Evolutionary conservation across 192 early-diverging fungal species (phyloP).

Genomic region (Geranomyces michiganensis): DNA sequence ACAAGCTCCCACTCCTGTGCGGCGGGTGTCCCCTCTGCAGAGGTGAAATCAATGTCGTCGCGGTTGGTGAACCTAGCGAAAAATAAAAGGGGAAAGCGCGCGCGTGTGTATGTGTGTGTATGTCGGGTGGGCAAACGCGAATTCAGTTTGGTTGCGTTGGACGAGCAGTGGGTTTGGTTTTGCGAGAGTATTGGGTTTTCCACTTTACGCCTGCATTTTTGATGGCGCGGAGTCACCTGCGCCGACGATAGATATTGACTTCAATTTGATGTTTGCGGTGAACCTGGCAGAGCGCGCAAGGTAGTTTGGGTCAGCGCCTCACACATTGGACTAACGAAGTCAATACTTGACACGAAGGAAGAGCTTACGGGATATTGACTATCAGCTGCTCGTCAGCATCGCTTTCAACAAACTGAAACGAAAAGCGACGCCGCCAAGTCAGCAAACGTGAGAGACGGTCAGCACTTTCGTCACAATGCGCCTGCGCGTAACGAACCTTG

Average conservation of each 20-base stretch:
- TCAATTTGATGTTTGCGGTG: conserved; percentile 87
- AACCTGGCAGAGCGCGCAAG: conserved; percentile 56
- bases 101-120: no score
- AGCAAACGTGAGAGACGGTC: not conserved
- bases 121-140: no score
- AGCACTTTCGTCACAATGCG: not conserved
- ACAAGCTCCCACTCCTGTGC: conserved; percentile 86
- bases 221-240: conserved; percentile 64
- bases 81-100: not conserved
- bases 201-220: conserved; percentile 71
- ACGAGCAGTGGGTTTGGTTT: no score
- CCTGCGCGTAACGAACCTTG: conserved; percentile 53
- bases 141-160: no score
- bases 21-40: conserved; percentile 63
- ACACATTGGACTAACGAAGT: no score
- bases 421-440: conserved; percentile 15
- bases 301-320: not conserved
- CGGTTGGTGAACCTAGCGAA: conserved; percentile 77
- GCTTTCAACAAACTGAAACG: conserved; percentile 63
- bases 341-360: conserved; percentile 16
- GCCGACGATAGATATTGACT: conserved; percentile 80
- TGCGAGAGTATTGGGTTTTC: not conserved
- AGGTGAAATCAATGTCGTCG: conserved; percentile 90
- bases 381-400: conserved; percentile 93
- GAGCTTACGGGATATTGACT: conserved; percentile 81